Evolutionary conservation across 495 filamentous ascomycete genomes (phyloP).

Genomic region (Extremus antarcticus): DNA sequence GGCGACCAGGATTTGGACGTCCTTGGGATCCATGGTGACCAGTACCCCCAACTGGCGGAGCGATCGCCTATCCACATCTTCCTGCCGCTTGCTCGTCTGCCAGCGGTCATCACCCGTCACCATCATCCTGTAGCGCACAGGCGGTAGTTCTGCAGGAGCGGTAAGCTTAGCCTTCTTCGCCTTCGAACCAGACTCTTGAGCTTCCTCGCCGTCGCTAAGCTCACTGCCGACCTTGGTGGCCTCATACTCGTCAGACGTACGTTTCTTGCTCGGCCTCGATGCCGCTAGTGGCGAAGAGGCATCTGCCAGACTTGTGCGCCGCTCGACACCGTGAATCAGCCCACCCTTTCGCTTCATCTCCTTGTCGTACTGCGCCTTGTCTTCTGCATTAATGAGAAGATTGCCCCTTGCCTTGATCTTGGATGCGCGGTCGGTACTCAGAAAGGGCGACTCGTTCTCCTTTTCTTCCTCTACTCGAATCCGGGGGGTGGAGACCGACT

Average conservation of each 20-base stretch:
- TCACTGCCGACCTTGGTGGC: conserved; percentile 48
- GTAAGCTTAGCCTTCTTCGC: conserved; percentile 44
- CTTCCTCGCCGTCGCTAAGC: conserved; percentile 31
- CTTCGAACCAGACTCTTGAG: conserved; percentile 33
- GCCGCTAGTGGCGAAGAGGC: conserved; percentile 5
- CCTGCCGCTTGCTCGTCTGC: conserved; percentile 54
- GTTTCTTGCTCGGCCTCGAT: conserved; percentile 14
- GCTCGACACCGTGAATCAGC: conserved; percentile 58
- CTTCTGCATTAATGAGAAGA: conserved; percentile 62
- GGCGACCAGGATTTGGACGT: conserved; percentile 77
- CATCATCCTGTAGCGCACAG: conserved; percentile 58
- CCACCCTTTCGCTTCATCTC: conserved; percentile 83
- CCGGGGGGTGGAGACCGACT: conserved; percentile 9
- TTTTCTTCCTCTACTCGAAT: conserved; percentile 45
- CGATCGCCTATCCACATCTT: conserved; percentile 72
- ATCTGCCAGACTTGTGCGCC: conserved; percentile 33
- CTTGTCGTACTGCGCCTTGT: conserved; percentile 84
- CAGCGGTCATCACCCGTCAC: conserved; percentile 73
- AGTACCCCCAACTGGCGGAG: conserved; percentile 75
- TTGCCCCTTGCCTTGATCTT: conserved; percentile 68
- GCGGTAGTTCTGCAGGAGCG: conserved; percentile 23
- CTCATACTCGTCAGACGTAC: conserved; percentile 38
- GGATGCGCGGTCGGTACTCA: conserved; percentile 63
- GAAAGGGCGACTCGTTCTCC: conserved; percentile 78
- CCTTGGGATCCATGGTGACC: conserved; percentile 59